Evolutionary conservation across 192 early-diverging fungal genomes (phyloP).

Genomic region (Backusella psychrophila): DNA sequence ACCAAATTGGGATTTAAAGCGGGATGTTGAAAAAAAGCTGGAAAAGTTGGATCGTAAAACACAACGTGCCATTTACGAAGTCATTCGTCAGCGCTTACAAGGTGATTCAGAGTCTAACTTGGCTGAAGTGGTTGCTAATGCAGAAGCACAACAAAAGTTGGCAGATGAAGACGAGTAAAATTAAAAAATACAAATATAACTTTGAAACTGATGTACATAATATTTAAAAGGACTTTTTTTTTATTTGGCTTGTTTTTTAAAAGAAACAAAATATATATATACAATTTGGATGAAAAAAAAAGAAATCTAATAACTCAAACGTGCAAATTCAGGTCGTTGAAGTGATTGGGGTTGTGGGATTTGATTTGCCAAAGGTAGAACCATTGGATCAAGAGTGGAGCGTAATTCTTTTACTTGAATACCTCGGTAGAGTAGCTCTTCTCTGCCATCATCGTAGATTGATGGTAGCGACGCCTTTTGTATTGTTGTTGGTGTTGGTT

Average conservation of each 20-base stretch:
- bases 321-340: neutral
- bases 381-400: neutral
- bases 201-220: neutral
- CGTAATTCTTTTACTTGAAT: neutral
- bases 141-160: constrained; percentile 31
- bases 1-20: constrained; percentile 89
- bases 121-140: constrained; percentile 39
- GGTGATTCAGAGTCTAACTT: constrained; percentile 28
- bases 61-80: constrained; percentile 66
- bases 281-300: neutral
- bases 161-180: constrained; percentile 14
- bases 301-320: neutral
- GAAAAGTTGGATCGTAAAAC: constrained; percentile 71
- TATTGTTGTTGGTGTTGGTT: neutral
- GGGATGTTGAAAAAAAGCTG: constrained; percentile 79
- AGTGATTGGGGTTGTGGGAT: neutral
- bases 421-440: neutral
- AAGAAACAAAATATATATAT: neutral
- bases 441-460: neutral
- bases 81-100: constrained; percentile 59
- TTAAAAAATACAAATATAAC: neutral
- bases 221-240: neutral
- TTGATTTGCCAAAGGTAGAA: neutral
- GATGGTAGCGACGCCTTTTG: neutral
- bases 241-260: neutral